Conservation (phyloP, 2,329 filamentous ascomycete genomes). For the Colletotrichum camelliae region DNA sequence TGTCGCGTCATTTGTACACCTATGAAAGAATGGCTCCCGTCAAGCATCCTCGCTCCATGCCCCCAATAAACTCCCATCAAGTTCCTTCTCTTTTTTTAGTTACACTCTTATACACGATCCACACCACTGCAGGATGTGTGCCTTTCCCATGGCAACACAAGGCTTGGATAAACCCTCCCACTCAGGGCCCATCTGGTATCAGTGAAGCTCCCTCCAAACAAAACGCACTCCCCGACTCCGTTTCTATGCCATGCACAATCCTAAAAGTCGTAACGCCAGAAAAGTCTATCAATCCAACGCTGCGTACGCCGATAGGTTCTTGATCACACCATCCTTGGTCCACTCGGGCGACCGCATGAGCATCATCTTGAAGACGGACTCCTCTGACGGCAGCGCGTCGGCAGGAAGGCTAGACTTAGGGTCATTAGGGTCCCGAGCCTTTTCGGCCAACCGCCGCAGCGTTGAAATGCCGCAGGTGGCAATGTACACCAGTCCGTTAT, state of each 20-base stretch:
- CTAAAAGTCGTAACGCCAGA: not conserved
- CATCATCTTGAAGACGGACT: conserved; percentile 71
- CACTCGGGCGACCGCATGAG: conserved; percentile 68
- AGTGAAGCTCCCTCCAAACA: not conserved
- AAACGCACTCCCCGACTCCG: not conserved
- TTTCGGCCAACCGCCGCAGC: conserved; percentile 72
- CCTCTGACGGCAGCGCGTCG: conserved; percentile 68
- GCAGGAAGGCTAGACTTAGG: conserved; percentile 58
- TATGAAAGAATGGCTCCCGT: conserved; percentile 15
- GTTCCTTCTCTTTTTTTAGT: conserved; percentile 13
- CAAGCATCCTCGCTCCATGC: conserved; percentile 18
- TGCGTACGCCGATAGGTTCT: conserved; percentile 71
- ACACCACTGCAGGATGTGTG: not conserved
- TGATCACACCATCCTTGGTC: conserved; percentile 69
- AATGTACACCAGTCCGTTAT: conserved; percentile 64
- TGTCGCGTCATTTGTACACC: conserved; percentile 22
- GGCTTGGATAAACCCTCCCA: not conserved
- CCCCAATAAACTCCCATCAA: conserved; percentile 7
- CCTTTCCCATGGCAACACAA: not conserved
- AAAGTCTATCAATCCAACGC: conserved; percentile 43
- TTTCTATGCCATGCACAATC: conserved; percentile 2
- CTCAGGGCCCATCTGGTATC: not conserved
- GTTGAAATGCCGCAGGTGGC: conserved; percentile 72
- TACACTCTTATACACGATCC: conserved; percentile 20
- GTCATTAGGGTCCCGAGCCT: conserved; percentile 63